These are phyloP conservation scores for Aspergillus unguis DNA, from an alignment of 2,329 filamentous ascomycete species.

Conservation along the genomic window DNA sequence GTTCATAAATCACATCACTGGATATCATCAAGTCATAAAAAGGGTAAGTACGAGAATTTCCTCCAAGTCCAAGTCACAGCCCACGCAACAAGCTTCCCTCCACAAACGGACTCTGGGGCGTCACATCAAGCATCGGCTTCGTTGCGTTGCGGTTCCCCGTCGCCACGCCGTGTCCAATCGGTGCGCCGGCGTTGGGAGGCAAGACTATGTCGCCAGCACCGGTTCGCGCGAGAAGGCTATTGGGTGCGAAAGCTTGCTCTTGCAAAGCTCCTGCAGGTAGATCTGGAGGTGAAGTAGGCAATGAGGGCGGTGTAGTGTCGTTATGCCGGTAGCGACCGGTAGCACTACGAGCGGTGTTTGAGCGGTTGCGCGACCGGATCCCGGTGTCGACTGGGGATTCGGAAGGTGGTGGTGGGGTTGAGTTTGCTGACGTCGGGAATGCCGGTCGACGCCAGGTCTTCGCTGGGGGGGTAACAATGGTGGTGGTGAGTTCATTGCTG, in stretches of 20 bases:
- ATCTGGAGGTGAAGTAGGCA: slow-evolving; percentile 14
- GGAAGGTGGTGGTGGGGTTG: slow-evolving; percentile 5
- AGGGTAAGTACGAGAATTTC: neutral
- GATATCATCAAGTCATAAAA: neutral
- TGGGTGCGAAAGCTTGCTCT: slow-evolving; percentile 30
- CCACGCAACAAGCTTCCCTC: slow-evolving; percentile 46
- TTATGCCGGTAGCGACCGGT: slow-evolving; percentile 17
- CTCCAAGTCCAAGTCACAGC: slow-evolving; percentile 10
- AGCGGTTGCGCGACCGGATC: slow-evolving; percentile 27
- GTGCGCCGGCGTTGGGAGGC: slow-evolving; percentile 16
- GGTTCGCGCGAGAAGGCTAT: slow-evolving; percentile 37
- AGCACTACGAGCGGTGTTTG: slow-evolving; percentile 34
- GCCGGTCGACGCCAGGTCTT: slow-evolving; percentile 40
- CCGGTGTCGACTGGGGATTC: slow-evolving; percentile 12
- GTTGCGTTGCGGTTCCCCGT: slow-evolving; percentile 39
- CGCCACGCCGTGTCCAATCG: slow-evolving; percentile 38
- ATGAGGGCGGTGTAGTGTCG: slow-evolving; percentile 8
- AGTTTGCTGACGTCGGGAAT: neutral
- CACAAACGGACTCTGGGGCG: slow-evolving; percentile 40
- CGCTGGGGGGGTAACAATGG: slow-evolving; percentile 36
- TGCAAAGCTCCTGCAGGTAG: neutral
- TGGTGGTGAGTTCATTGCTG: slow-evolving; percentile 27
- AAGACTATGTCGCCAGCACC: slow-evolving; percentile 14
- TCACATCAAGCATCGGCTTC: slow-evolving; percentile 45
- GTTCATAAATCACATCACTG: neutral